These are phyloP conservation scores for Diaporthe longicolla DNA, from an alignment of 2,329 filamentous ascomycete species.

Conservation along the genomic window DNA sequence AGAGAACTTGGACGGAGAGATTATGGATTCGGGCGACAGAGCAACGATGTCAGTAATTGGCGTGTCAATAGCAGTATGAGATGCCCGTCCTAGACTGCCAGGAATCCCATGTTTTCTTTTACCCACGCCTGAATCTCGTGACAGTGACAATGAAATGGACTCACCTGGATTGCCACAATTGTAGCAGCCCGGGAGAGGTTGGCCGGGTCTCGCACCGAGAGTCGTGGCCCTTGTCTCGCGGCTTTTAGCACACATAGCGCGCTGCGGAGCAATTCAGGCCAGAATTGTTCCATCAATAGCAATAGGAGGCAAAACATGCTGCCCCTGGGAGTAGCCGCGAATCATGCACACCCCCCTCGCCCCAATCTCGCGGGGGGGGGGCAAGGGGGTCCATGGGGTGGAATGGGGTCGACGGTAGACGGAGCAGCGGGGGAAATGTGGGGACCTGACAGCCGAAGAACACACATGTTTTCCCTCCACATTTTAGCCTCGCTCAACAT, in stretches of 20 bases:
- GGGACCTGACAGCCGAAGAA: background rate
- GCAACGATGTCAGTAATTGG: too few species aligned
- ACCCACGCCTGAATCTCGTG: background rate
- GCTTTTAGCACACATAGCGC: background rate
- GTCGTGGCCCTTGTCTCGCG: background rate
- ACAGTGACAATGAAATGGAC: background rate
- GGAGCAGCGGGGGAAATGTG: slow-evolving; percentile 21
- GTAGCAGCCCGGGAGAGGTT: background rate
- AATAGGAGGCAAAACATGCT: background rate
- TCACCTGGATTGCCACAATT: background rate
- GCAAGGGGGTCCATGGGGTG: background rate
- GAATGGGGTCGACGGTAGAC: background rate
- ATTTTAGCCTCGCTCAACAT: slow-evolving; percentile 20
- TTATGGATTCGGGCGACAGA: background rate
- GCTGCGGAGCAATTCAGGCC: background rate
- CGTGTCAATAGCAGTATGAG: too few species aligned
- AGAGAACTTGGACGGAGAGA: background rate
- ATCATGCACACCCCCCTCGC: slow-evolving; percentile 3
- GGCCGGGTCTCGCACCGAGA: slow-evolving; percentile 11
- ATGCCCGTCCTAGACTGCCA: background rate
- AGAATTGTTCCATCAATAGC: slow-evolving; percentile 43
- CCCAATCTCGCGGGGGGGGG: slow-evolving; percentile 6
- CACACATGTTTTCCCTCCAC: background rate
- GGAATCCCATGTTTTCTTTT: background rate
- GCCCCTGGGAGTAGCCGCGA: slow-evolving; percentile 2